Base-by-base conservation (phyloP, 768 basidiomycete genomes). In the Polyporus arcularius region DNA sequence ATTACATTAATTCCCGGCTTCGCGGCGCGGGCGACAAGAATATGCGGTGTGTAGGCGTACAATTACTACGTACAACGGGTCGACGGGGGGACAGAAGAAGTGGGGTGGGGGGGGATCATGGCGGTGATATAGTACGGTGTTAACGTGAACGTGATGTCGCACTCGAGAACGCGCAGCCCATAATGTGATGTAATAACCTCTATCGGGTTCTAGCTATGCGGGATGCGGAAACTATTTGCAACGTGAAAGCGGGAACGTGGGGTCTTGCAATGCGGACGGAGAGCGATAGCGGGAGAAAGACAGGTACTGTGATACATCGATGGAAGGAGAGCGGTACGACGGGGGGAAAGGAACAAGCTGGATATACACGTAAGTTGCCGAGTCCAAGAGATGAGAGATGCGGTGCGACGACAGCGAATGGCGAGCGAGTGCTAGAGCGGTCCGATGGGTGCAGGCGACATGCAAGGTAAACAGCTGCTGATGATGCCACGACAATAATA, bases 301-400 rank as follows among this genome's bases (percentile, higher is more conserved):
- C 49, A 55, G 52, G 41, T 41, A 56, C 26, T 18, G 39, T 62
- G 47, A 63, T 63, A 63, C 62, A 63, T 54, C 53, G 50, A 63
- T 50, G 57, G 57, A 55, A 53, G 61, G 26, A 38, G 30, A 41
- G 18, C 35, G 21, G 31, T n/a, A 55, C 57, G 54, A 31, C 52
- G 58, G 49, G 50, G 45, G 55, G 45, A 57, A 42, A 51, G n/a
- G 32, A 40, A 35, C n/a, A 38, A 31, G 53, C n/a, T n/a, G 21
- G 48, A 42, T 56, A 56, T 59, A 59, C 53, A 63, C 57, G 62
- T 63, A 56, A 63, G 57, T 52, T 63, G 57, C 62, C 62, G 50
- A 57, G 28, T 28, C 56, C 61, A 62, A 58, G 61, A 58, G 40
- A 46, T 57, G 21, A 11, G 16, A n/a, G 42, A 43, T 18, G 42